Conservation (phyloP, 2,329 filamentous ascomycete species). For the Microsporum audouinii region DNA sequence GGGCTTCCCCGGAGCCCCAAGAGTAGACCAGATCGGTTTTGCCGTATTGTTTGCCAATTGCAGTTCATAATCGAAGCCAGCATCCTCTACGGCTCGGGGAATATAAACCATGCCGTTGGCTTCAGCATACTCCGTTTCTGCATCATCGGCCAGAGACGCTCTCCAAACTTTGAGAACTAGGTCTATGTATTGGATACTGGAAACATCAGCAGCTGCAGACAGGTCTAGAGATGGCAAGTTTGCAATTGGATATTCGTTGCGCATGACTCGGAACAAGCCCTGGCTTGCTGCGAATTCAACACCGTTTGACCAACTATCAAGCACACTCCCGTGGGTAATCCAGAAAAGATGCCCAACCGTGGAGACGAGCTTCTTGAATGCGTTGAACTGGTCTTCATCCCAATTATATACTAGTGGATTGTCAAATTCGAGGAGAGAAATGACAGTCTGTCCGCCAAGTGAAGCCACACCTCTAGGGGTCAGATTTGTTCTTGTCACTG, state of each 20-base stretch:
- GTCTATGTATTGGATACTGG: neutral
- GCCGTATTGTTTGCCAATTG: neutral
- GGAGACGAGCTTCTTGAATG: constrained; percentile 19
- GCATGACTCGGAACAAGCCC: constrained; percentile 1
- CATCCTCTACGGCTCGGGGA: constrained; percentile 1
- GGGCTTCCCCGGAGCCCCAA: neutral
- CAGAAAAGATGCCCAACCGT: neutral
- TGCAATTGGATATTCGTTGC: neutral
- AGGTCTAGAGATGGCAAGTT: constrained; percentile 3
- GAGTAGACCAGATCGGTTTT: neutral
- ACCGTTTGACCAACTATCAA: neutral
- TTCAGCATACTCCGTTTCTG: constrained; percentile 4
- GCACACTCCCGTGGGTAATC: constrained; percentile 3
- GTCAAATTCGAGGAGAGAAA: constrained; percentile 23
- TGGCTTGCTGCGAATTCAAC: constrained; percentile 6
- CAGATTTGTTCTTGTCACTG: too few species aligned
- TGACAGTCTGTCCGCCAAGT: constrained; percentile 16
- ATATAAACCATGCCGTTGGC: constrained; percentile 1
- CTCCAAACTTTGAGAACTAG: neutral
- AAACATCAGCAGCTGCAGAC: neutral
- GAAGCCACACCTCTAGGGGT: too few species aligned
- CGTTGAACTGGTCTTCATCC: constrained; percentile 19
- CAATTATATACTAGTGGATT: constrained; percentile 20
- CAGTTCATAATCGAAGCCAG: neutral
- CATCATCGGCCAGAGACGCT: neutral